These are phyloP conservation scores for Singerocomus inundabilis DNA, from an alignment of 1,284 basidiomycete species.

Conservation along the genomic window DNA sequence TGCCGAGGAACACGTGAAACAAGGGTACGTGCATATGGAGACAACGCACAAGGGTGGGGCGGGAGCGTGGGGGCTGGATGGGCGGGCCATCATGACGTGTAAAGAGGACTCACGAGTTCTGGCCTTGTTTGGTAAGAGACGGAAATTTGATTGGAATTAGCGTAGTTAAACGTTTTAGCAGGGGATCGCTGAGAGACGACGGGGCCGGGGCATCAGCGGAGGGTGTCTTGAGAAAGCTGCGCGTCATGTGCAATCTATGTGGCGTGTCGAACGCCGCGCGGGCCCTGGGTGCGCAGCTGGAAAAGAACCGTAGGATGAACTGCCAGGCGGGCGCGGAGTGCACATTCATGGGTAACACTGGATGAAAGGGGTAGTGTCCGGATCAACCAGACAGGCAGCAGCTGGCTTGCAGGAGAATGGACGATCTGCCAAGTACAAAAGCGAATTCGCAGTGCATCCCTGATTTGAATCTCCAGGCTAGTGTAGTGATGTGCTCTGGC, in stretches of 20 bases:
- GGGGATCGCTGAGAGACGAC: constrained; percentile 21
- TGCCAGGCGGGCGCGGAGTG: constrained; percentile 6
- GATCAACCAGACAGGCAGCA: constrained; percentile 1
- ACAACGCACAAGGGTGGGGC: constrained; percentile 6
- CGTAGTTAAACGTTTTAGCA: constrained; percentile 36
- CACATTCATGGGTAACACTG: not conserved
- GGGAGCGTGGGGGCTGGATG: constrained; percentile 6
- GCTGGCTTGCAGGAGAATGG: not conserved
- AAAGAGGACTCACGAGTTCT: not conserved
- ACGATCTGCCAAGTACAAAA: constrained; percentile 19
- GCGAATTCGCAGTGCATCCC: constrained; percentile 4
- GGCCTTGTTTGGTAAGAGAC: constrained; percentile 21
- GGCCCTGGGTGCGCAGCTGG: not conserved
- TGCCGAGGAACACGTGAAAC: constrained; percentile 32
- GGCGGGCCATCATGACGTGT: constrained; percentile 25
- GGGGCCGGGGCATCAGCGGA: constrained; percentile 17
- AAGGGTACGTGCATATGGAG: constrained; percentile 8
- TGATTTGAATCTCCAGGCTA: constrained; percentile 5
- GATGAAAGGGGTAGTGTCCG: not conserved
- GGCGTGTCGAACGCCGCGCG: constrained; percentile 3
- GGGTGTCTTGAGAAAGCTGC: not conserved
- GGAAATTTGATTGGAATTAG: constrained; percentile 34
- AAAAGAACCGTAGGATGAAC: constrained; percentile 3
- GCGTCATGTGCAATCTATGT: constrained; percentile 4
- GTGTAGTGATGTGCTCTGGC: not conserved